Conservation (phyloP, 2,329 filamentous ascomycete genomes). For the Microcyclospora pomicola region DNA sequence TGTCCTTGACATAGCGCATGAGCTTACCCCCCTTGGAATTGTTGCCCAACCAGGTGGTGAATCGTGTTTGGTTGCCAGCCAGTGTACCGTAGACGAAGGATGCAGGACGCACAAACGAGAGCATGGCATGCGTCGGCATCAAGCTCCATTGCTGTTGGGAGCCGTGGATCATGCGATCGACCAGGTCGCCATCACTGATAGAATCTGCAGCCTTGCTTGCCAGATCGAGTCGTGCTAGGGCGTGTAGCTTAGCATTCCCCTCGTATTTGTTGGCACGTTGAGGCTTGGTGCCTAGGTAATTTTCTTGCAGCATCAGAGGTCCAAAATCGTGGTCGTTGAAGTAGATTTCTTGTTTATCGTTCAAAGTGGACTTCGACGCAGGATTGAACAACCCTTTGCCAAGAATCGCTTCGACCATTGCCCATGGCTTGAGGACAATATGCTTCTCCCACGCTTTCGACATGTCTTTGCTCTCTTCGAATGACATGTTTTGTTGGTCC, state of each 20-base stretch:
- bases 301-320: constrained; percentile 95
- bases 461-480: constrained; percentile 80
- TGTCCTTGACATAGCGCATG: constrained; percentile 72
- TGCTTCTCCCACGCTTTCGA: constrained; percentile 98
- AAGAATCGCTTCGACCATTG: constrained; percentile 88
- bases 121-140: constrained; percentile 92
- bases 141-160: constrained; percentile 96
- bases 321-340: constrained; percentile 99
- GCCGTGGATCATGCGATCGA: constrained; percentile 96
- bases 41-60: constrained; percentile 88
- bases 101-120: constrained; percentile 84
- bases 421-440: constrained; percentile 91
- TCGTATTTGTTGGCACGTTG: constrained; percentile 47
- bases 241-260: constrained; percentile 47
- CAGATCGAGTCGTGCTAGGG: constrained; percentile 72
- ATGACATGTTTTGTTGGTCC: constrained; percentile 67
- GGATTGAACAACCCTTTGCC: constrained; percentile 73
- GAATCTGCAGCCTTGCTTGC: constrained; percentile 81
- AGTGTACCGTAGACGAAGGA: constrained; percentile 76
- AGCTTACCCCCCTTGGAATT: constrained; percentile 74
- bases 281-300: constrained; percentile 79
- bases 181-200: constrained; percentile 91
- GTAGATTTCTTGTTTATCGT: constrained; percentile 97
- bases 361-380: constrained; percentile 72
- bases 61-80: constrained; percentile 49